These are phyloP conservation scores for Eimeria maxima DNA, from an alignment of 169 alveolate genomes.

Conservation along the genomic window DNA sequence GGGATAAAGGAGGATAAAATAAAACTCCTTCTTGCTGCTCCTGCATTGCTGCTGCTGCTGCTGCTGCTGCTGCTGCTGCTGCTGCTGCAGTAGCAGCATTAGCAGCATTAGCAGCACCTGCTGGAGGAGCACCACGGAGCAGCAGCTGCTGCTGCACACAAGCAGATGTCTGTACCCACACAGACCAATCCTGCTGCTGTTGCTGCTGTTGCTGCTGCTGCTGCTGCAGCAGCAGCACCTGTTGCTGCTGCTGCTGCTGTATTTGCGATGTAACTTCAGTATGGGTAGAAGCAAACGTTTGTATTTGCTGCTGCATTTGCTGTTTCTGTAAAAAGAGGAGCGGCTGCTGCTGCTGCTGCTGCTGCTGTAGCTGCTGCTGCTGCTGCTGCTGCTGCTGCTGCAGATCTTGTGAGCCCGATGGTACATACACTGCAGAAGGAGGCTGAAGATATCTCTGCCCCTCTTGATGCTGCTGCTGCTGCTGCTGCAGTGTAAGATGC, in stretches of 20 bases:
- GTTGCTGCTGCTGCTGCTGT: no score
- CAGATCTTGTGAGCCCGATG: not conserved
- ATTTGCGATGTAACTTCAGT: not conserved
- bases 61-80: no score
- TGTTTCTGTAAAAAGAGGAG: not conserved
- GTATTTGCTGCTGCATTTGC: not conserved
- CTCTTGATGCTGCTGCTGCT: not conserved
- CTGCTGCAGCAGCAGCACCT: no score
- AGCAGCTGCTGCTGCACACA: no score
- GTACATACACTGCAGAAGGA: not conserved
- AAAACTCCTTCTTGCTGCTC: slow-evolving; percentile 4
- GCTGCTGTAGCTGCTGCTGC: slow-evolving; percentile 56
- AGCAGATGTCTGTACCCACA: not conserved
- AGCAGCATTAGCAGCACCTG: no score
- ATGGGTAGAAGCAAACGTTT: not conserved
- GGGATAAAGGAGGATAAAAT: not conserved
- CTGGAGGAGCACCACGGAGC: no score
- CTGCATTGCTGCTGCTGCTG: not conserved
- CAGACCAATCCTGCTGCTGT: slow-evolving; percentile 44
- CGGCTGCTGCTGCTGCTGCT: slow-evolving; percentile 66
- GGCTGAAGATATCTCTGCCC: not conserved
- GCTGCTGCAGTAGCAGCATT: no score
- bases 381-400: slow-evolving; percentile 46
- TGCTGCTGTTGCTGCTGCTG: slow-evolving; percentile 30
- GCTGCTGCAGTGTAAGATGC: not conserved